A percentile compares a stretch with the other conserved stretches of the same genome.
Conservation (phyloP, 2,329 filamentous ascomycete species). For the Apiospora arundinis region DNA sequence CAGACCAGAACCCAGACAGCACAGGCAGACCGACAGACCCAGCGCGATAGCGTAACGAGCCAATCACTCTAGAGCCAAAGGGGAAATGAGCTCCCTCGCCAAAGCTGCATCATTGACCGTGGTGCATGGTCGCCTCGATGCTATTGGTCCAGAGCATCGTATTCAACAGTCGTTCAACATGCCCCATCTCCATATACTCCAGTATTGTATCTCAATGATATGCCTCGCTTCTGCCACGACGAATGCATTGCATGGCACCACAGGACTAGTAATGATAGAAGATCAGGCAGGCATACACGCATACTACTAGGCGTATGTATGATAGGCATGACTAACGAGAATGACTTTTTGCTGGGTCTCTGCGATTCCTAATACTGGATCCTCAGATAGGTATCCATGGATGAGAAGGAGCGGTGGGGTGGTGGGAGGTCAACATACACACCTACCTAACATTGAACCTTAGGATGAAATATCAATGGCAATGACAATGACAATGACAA, state of each 20-base stretch:
- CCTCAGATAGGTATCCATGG: no score
- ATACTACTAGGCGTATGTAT: no score
- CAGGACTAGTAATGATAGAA: not conserved
- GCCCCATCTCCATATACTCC: not conserved
- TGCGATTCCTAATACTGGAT: not conserved
- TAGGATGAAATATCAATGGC: no score
- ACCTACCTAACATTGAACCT: no score
- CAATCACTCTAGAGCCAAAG: constrained; percentile 8
- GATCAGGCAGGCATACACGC: no score
- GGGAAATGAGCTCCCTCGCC: constrained; percentile 20
- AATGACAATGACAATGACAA: no score
- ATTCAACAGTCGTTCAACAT: not conserved
- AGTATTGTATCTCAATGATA: not conserved
- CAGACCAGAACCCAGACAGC: no score
- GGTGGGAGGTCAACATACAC: no score
- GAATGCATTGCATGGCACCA: not conserved
- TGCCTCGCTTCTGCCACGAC: not conserved
- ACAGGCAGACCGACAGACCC: not conserved
- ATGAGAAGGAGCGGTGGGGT: no score
- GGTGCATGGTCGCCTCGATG: not conserved
- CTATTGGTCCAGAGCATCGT: not conserved
- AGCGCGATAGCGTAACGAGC: not conserved
- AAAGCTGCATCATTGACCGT: not conserved
- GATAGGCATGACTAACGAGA: not conserved
- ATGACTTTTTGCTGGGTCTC: not conserved